These are phyloP conservation scores for Tylopilus intermedius DNA, from an alignment of 768 basidiomycete genomes.

Conservation along the genomic window DNA sequence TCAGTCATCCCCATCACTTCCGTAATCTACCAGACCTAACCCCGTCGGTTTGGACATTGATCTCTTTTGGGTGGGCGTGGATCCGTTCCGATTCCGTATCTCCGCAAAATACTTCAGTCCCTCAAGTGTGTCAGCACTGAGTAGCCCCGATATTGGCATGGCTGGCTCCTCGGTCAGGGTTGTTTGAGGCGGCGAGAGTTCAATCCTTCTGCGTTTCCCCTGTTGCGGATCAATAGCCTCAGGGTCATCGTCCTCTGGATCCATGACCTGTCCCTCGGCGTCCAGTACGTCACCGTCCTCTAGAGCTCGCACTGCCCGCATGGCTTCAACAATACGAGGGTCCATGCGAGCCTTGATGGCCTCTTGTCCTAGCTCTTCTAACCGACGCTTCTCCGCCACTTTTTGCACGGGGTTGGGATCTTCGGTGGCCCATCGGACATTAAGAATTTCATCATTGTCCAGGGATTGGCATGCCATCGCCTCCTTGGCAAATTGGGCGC, in stretches of 20 bases:
- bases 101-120: constrained; percentile 89
- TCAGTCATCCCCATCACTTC: constrained; percentile 63
- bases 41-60: constrained; percentile 37
- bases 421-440: constrained; percentile 98
- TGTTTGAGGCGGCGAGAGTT: constrained; percentile 22
- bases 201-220: constrained; percentile 34
- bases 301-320: constrained; percentile 77
- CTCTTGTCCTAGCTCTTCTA: constrained; percentile 81
- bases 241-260: constrained; percentile 30
- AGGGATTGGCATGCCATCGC: constrained; percentile 98
- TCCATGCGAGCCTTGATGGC: constrained; percentile 85
- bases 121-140: constrained; percentile 82
- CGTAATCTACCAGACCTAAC: constrained; percentile 69
- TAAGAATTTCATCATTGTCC: constrained; percentile 95
- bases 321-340: constrained; percentile 82
- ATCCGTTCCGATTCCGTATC: constrained; percentile 66
- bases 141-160: constrained; percentile 47
- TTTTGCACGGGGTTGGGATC: constrained; percentile 95
- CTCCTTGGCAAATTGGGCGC: constrained; percentile 96
- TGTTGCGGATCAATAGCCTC: constrained; percentile 33
- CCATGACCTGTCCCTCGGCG: constrained; percentile 33
- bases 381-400: constrained; percentile 73
- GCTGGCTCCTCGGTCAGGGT: constrained; percentile 30
- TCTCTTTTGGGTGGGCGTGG: constrained; percentile 10
- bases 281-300: constrained; percentile 66